Conservation (phyloP, 306 rosid genomes). For the Rosa rugosa region DNA sequence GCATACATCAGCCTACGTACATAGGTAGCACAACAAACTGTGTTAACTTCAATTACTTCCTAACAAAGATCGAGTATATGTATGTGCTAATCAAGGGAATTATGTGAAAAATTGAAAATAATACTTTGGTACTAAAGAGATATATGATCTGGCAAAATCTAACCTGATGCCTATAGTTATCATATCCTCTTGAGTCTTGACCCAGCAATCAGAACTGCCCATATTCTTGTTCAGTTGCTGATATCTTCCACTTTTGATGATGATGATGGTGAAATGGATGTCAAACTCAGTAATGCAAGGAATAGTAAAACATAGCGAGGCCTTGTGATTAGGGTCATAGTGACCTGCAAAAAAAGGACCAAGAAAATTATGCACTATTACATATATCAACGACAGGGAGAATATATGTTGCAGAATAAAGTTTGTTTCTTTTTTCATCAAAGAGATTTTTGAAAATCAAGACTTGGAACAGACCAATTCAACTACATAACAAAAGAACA, state of each 20-base stretch:
- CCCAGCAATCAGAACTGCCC: slow-evolving; percentile 57
- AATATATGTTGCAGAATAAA: too few relatives aligned
- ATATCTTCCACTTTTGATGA: not conserved
- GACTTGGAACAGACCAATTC: not conserved
- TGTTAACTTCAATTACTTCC: not conserved
- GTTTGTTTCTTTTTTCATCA: too few relatives aligned
- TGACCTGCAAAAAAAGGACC: not conserved
- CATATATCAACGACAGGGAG: not conserved
- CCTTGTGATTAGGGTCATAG: not conserved
- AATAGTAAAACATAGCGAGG: not conserved
- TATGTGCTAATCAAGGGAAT: too few relatives aligned
- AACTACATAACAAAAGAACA: not conserved
- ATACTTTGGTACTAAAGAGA: not conserved
- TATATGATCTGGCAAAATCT: not conserved
- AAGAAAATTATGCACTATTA: not conserved
- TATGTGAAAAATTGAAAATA: too few relatives aligned
- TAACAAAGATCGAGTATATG: not conserved
- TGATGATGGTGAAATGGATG: not conserved
- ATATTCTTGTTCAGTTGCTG: slow-evolving; percentile 34
- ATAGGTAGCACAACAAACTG: not conserved
- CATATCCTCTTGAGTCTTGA: slow-evolving; percentile 36
- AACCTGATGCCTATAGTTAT: slow-evolving; percentile 53
- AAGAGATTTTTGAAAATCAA: too few relatives aligned
- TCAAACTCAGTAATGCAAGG: not conserved
- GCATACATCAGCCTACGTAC: slow-evolving; percentile 45